Evolutionary conservation across 345 rosid species (phyloP), one percentile per base, ranked within the genome.

Genomic region (Eucalyptus virginea): DNA sequence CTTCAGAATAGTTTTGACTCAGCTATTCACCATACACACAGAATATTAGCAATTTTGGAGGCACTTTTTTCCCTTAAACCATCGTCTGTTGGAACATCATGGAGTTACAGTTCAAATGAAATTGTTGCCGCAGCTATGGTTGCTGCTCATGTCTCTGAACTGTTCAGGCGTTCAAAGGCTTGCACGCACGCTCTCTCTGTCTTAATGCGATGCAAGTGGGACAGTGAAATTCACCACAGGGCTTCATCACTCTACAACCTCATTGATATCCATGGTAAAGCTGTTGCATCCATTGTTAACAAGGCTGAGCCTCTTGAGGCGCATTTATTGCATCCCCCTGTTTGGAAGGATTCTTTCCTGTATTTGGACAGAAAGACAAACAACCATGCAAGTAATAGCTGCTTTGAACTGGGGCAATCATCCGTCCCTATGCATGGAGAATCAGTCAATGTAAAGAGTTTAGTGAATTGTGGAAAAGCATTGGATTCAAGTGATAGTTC

Each of bases 61-160:
- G 99, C 99, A 88, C 96, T 97, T 60, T 98, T 98, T 92, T 98
- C 98, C 49, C 88, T 98, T 90, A 95, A 98, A 94, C 99, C 98
- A 40, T 98, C 99, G 40, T 94, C 99, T 87, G 93, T 98, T 86
- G 99, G 99, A 88, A 96, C 98, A 37, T 95, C 98, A 85, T 98
- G 99, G 99, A 92, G 98, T 90, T 97, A 95, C 91, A 97, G 99
- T 90, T 98, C 99, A 44, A 95, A 95, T 87, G 99, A 98, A 93
- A 98, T 98, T 87, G 98, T 98, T 88, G 99, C 99, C 65, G 99
- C 99, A n/a, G 99, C 99, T 89, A 98, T 98, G 99, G 99, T 98
- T 91, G 99, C 99, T 7, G 99, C 99, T 88, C 99, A 98, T 90
- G 93, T 98, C 90, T 98, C 99, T 45, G 99, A 97, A 91, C 92